Evolutionary conservation across 352 stramenopile genomes (phyloP).

Genomic region (Thraustochytrium sp.): DNA sequence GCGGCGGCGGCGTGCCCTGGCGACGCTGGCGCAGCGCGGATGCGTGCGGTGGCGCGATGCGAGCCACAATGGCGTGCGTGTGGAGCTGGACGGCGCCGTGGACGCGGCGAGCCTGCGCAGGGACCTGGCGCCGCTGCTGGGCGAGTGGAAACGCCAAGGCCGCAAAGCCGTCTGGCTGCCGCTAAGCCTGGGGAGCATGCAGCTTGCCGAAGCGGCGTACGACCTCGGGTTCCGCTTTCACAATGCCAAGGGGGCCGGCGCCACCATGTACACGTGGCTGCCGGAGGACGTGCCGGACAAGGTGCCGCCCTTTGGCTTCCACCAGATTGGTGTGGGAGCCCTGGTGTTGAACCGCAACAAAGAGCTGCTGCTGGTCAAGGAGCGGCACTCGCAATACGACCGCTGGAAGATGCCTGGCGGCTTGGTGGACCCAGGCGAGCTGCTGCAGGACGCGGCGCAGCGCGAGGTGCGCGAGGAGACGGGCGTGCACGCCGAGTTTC

Average conservation of each 20-base stretch:
- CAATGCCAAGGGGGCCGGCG: slow-evolving; percentile 2
- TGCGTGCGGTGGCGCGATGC: not conserved
- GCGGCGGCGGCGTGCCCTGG: too few relatives aligned
- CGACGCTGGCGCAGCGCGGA: too few relatives aligned
- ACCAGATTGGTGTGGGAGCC: slow-evolving; percentile 43
- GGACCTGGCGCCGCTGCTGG: not conserved
- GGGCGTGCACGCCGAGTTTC: slow-evolving; percentile 29
- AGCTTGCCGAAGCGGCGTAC: not conserved
- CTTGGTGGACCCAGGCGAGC: slow-evolving; percentile 41
- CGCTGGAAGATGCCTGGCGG: slow-evolving; percentile 46
- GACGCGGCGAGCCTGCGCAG: not conserved
- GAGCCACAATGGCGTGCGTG: not conserved
- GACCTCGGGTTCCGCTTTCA: not conserved
- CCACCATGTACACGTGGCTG: slow-evolving; percentile 20
- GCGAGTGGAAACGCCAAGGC: not conserved
- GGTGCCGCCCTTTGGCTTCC: slow-evolving; percentile 17
- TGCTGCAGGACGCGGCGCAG: slow-evolving; percentile 9
- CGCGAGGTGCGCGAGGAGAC: slow-evolving; percentile 46
- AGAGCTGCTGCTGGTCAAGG: slow-evolving; percentile 44
- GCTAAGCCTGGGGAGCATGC: not conserved
- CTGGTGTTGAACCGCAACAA: slow-evolving; percentile 40
- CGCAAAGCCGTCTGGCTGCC: slow-evolving; percentile 19
- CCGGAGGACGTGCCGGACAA: slow-evolving; percentile 35
- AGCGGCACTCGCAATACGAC: slow-evolving; percentile 8
- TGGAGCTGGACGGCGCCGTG: not conserved